These are phyloP conservation scores for Apiotrichum veenhuisii DNA, from an alignment of 1,284 basidiomycete genomes.

Conservation along the genomic window DNA sequence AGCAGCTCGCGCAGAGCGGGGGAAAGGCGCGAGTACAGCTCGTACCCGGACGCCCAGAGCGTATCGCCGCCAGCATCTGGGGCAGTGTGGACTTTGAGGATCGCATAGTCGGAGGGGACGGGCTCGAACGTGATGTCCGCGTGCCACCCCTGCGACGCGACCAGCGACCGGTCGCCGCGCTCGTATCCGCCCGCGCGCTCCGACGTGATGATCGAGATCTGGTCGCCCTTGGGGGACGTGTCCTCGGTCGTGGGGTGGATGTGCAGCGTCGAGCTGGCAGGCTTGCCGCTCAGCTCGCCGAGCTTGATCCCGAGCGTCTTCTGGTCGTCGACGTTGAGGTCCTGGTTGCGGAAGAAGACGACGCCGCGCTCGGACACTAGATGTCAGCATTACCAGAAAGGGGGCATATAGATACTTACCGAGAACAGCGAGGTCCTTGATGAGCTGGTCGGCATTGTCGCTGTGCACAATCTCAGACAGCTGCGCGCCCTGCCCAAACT, in stretches of 20 bases:
- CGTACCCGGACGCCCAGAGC: conserved; percentile 56
- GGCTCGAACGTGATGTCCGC: conserved; percentile 67
- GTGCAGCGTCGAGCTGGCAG: conserved; percentile 34
- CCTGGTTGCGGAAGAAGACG: conserved; percentile 64
- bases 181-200: conserved; percentile 59
- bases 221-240: conserved; percentile 43
- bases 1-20: conserved; percentile 57
- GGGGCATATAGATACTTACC: neutral
- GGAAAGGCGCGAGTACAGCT: conserved; percentile 62
- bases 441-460: conserved; percentile 33
- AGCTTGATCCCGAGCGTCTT: conserved; percentile 54
- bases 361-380: conserved; percentile 63
- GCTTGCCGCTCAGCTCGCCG: conserved; percentile 60
- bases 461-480: conserved; percentile 9
- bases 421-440: conserved; percentile 56
- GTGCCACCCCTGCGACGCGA: conserved; percentile 12
- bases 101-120: conserved; percentile 62
- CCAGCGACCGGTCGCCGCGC: conserved; percentile 41
- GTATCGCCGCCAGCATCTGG: conserved; percentile 53
- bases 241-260: conserved; percentile 30
- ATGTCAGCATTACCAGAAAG: neutral
- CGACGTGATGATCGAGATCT: conserved; percentile 53
- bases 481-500: conserved; percentile 9
- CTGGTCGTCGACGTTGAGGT: conserved; percentile 53
- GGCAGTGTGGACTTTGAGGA: conserved; percentile 59